Evolutionary conservation across 768 basidiomycete genomes (phyloP), one percentile per base, ranked within the genome.

Genomic region (Rhizopogon vesiculosus): DNA sequence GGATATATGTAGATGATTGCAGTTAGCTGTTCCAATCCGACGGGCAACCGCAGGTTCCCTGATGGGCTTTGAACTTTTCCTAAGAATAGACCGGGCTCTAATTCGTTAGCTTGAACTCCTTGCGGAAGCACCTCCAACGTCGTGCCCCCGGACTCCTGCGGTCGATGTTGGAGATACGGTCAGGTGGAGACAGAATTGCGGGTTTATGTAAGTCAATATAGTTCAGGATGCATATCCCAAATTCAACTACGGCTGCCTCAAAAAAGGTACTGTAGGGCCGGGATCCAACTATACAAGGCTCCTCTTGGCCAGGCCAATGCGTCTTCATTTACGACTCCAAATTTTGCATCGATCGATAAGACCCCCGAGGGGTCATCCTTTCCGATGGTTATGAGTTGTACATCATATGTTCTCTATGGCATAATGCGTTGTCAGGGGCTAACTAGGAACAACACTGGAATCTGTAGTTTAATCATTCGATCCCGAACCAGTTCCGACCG

Each of bases 211-310:
- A 33, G 18, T 46, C 45, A 33, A 10, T 3, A 2, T 18, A 9
- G 7, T 13, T 18, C 31, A 33, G 45, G 45, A 46, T 6, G n/a
- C 12, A 7, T 12, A 18, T 25, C 25, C 25, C 25, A 25, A 25
- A 46, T 15, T 13, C 18, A 7, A 15, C 12, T n/a, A 13, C 45
- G 18, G 16, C 18, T 13, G 5, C 12, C 45, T 31, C n/a, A 9
- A 0, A 18, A 5, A 42, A 19, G 3, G 25, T 42, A n/a, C 18
- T 5, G 18, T 18, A 42, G 5, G 41, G 41, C 25, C 25, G 4
- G 25, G 25, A 45, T 64, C 67, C 5, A 59, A 68, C 41, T 67
- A 68, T 42, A 66, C 66, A 7, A 61, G 64, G 25, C 66, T 69
- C 16, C 61, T 64, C 54, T 48, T 69, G 48, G 64, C 65, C n/a